These are phyloP conservation scores for Trichocladium uniseriatum DNA, from an alignment of 495 filamentous ascomycete species.

Conservation along the genomic window DNA sequence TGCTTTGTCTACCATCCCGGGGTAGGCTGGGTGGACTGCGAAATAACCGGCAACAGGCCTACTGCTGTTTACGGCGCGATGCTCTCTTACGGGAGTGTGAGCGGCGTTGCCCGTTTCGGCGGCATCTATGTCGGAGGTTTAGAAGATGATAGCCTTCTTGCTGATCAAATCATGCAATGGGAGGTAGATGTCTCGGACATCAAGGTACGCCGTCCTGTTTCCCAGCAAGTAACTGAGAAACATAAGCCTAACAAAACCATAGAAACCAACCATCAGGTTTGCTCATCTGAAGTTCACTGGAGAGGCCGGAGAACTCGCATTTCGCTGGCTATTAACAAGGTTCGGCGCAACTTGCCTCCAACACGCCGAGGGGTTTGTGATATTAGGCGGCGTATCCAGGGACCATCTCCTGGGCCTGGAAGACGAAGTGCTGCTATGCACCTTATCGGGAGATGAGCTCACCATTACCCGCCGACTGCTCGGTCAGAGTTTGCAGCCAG, in stretches of 20 bases:
- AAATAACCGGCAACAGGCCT: conserved; percentile 27
- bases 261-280: conserved; percentile 23
- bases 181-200: conserved; percentile 23
- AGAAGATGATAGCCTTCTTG: conserved; percentile 49
- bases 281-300: not conserved
- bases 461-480: conserved; percentile 10
- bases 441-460: not conserved
- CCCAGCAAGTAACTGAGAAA: too few species aligned
- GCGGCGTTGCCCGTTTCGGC: conserved; percentile 14
- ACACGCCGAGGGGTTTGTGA: conserved; percentile 7
- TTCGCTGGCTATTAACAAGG: conserved; percentile 15
- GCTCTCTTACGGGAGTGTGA: conserved; percentile 21
- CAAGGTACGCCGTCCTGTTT: conserved; percentile 9
- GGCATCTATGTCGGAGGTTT: conserved; percentile 67
- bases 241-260: not conserved
- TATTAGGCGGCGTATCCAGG: conserved; percentile 45
- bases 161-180: conserved; percentile 48
- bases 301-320: not conserved
- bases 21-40: conserved; percentile 37
- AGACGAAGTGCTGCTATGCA: conserved; percentile 26
- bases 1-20: conserved; percentile 56
- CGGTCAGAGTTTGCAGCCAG: not conserved
- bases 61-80: conserved; percentile 53
- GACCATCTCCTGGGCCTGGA: conserved; percentile 25
- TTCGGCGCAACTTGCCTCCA: conserved; percentile 25